Percentiles rank a stretch among this genome's conserved stretches.
phyloP scores from a whole-genome alignment of 352 stramenopile genomes.

The Globisporangium solare region DNA sequence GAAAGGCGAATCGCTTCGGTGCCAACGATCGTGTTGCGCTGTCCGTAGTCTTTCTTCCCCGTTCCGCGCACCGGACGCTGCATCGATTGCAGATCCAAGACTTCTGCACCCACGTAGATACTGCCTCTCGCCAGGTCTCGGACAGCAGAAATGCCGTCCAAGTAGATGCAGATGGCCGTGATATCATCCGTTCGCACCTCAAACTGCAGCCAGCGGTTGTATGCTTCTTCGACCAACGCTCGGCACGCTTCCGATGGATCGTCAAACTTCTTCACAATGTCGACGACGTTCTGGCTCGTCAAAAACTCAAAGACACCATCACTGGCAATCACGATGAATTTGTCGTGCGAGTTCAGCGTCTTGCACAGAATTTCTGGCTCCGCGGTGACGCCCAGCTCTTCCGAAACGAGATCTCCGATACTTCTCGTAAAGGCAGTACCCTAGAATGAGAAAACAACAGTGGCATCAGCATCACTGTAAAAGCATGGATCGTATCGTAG shows the following conservation, averaged over 20 bases:
- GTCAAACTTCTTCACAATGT: conserved; percentile 85
- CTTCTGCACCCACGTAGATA: conserved; percentile 80
- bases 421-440: conserved; percentile 98
- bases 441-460: conserved; percentile 16
- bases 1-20: conserved; percentile 80
- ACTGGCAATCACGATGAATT: conserved; percentile 91
- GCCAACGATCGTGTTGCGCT: conserved; percentile 80
- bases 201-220: conserved; percentile 92
- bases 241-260: conserved; percentile 88
- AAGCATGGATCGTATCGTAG: conserved; percentile 6
- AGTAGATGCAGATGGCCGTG: conserved; percentile 87
- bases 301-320: conserved; percentile 96
- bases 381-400: conserved; percentile 89
- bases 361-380: conserved; percentile 92
- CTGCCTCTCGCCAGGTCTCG: conserved; percentile 62
- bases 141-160: conserved; percentile 56
- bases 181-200: conserved; percentile 95
- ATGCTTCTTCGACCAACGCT: conserved; percentile 87
- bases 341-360: conserved; percentile 82
- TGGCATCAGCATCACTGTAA: conserved; percentile 1
- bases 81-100: conserved; percentile 83
- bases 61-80: conserved; percentile 73
- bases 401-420: conserved; percentile 93
- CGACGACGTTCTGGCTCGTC: conserved; percentile 91
- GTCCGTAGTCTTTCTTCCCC: conserved; percentile 51